These are phyloP conservation scores for Baudoinia panamericana DNA, from an alignment of 495 filamentous ascomycete species.

Conservation along the genomic window DNA sequence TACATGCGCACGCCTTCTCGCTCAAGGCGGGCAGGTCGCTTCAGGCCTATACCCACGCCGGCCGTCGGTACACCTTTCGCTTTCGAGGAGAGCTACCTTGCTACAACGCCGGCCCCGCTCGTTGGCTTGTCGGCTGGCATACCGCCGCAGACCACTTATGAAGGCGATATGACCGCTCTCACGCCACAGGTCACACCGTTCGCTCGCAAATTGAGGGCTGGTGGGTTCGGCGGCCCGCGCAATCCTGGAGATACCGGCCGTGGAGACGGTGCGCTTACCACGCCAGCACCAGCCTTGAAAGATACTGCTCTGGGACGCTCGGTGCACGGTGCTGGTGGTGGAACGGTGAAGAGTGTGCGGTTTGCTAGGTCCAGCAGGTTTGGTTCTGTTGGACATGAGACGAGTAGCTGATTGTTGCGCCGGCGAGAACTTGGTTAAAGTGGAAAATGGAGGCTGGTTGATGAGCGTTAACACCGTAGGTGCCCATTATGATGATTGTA, in stretches of 20 bases:
- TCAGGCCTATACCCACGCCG: constrained; percentile 9
- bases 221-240: constrained; percentile 4
- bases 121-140: constrained; percentile 7
- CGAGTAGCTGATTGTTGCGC: constrained; percentile 13
- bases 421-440: no score
- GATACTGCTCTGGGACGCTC: constrained; percentile 6
- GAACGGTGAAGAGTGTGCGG: constrained; percentile 18
- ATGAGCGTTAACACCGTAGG: no score
- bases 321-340: constrained; percentile 3
- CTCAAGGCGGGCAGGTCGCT: constrained; percentile 8
- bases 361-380: constrained; percentile 16
- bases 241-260: background rate
- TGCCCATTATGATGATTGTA: no score
- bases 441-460: no score
- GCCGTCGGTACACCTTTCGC: constrained; percentile 10
- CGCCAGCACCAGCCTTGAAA: constrained; percentile 7
- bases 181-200: constrained; percentile 27
- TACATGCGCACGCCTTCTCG: constrained; percentile 22
- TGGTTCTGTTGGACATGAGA: constrained; percentile 5
- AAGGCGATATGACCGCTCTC: constrained; percentile 1
- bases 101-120: constrained; percentile 24
- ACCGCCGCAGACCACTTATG: background rate
- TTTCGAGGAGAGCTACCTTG: constrained; percentile 18
- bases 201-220: constrained; percentile 25
- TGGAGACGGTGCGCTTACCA: background rate